Percentiles rank a stretch among this genome's conserved stretches.
These are phyloP conservation scores for Psilocybe sp. DNA, from an alignment of 768 basidiomycete genomes.

Conservation along the genomic window DNA sequence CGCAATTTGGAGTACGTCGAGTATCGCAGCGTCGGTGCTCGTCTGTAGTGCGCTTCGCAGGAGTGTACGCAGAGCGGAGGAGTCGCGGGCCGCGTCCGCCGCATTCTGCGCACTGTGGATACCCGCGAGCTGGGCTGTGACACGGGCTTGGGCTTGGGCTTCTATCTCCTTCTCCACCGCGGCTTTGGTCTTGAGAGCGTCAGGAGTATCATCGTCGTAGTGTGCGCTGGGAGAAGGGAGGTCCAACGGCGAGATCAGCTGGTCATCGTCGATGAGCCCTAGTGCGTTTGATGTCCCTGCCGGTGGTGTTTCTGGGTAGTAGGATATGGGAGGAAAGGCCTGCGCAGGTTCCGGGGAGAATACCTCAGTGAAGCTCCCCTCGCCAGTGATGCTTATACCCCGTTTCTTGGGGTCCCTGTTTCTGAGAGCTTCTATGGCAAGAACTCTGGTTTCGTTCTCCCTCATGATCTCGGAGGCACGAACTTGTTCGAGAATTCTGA, in stretches of 20 bases:
- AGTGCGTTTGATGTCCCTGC: slow-evolving; percentile 17
- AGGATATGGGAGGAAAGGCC: slow-evolving; percentile 2
- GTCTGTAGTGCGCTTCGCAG: slow-evolving; percentile 57
- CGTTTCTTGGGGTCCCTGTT: slow-evolving; percentile 7
- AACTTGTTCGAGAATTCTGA: slow-evolving; percentile 51
- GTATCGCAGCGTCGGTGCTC: slow-evolving; percentile 61
- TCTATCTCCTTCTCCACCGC: too few relatives aligned
- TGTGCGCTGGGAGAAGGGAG: slow-evolving; percentile 18
- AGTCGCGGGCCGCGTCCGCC: slow-evolving; percentile 49
- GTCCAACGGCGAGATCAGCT: too few relatives aligned
- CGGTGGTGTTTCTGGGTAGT: slow-evolving; percentile 15
- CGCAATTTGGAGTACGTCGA: slow-evolving; percentile 58
- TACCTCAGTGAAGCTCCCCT: slow-evolving; percentile 6
- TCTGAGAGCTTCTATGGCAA: slow-evolving; percentile 27
- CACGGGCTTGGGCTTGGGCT: too few relatives aligned
- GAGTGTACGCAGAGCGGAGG: slow-evolving; percentile 52
- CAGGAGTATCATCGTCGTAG: background rate
- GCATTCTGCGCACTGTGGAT: slow-evolving; percentile 29
- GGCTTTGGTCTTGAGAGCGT: too few relatives aligned
- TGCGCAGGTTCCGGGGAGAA: slow-evolving; percentile 7
- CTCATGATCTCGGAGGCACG: slow-evolving; percentile 41
- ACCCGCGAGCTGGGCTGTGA: too few relatives aligned
- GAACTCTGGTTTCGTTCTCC: slow-evolving; percentile 33
- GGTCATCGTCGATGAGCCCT: slow-evolving; percentile 14
- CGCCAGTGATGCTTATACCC: slow-evolving; percentile 5